A percentile compares a stretch with the other conserved stretches of the same genome.
Evolutionary conservation across 768 basidiomycete genomes (phyloP).

Genomic region (Russula vinacea): DNA sequence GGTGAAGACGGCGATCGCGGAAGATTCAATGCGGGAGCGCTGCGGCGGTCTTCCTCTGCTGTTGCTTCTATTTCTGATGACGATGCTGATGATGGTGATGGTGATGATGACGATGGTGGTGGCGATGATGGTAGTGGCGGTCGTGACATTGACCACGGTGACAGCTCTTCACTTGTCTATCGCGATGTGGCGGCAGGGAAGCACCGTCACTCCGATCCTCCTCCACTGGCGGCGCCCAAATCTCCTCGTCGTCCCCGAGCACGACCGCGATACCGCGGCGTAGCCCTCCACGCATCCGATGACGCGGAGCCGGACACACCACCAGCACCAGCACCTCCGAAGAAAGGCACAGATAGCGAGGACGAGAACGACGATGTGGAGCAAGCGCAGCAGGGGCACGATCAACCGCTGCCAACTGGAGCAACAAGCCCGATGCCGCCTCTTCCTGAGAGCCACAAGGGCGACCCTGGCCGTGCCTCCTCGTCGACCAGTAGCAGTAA

Average conservation of each 20-base stretch:
- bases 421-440: neutral
- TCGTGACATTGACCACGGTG: neutral
- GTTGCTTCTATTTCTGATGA: constrained; percentile 4
- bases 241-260: constrained; percentile 41
- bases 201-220: neutral
- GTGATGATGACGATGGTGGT: neutral
- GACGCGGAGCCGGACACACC: neutral
- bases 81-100: neutral
- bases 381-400: neutral
- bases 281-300: neutral
- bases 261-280: constrained; percentile 35
- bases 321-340: no score
- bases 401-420: neutral
- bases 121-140: neutral
- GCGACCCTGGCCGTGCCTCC: neutral
- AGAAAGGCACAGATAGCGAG: neutral
- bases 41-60: neutral
- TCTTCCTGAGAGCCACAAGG: neutral
- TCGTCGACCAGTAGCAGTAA: neutral
- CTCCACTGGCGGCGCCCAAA: constrained; percentile 22
- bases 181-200: neutral
- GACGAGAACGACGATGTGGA: neutral
- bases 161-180: constrained; percentile 2
- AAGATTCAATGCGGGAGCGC: constrained; percentile 3
- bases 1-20: neutral